Percentiles rank a stretch among this genome's conserved stretches.
These are phyloP conservation scores for Skeletonema menzelii DNA, from an alignment of 108 stramenopile species.

Conservation along the genomic window DNA sequence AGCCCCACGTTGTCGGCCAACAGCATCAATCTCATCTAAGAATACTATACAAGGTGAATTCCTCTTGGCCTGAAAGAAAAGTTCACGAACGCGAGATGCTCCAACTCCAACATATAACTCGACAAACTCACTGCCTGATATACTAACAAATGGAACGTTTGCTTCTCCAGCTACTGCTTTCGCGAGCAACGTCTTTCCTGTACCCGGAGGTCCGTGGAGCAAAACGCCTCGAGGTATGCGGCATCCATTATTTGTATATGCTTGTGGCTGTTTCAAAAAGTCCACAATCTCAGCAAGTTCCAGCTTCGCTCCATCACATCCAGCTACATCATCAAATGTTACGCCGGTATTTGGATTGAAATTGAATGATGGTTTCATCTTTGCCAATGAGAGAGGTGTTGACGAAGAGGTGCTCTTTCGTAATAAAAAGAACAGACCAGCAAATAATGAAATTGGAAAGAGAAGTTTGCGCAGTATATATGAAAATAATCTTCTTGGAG, in stretches of 20 bases:
- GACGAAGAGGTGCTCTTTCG: conserved; percentile 33
- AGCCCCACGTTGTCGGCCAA: conserved; percentile 88
- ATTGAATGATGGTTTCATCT: conserved; percentile 54
- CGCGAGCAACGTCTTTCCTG: conserved; percentile 98
- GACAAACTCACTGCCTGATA: conserved; percentile 97
- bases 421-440: conserved; percentile 88
- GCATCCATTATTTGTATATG: conserved; percentile 88
- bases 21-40: conserved; percentile 99
- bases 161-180: conserved; percentile 99
- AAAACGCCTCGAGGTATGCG: conserved; percentile 91
- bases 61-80: conserved; percentile 99
- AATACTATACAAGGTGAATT: conserved; percentile 99
- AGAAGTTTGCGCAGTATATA: conserved; percentile 54
- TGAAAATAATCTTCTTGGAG: conserved; percentile 12
- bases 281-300: conserved; percentile 97
- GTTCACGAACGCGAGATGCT: conserved; percentile 98
- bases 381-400: conserved; percentile 43
- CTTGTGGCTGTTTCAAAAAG: conserved; percentile 93
- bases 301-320: conserved; percentile 94
- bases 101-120: conserved; percentile 99
- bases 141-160: conserved; percentile 99
- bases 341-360: conserved; percentile 81
- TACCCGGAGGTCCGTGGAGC: conserved; percentile 98
- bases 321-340: conserved; percentile 96
- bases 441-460: conserved; percentile 78